These are phyloP conservation scores for Asterochloris erici DNA, from an alignment of 139 green algal species.

Conservation along the genomic window DNA sequence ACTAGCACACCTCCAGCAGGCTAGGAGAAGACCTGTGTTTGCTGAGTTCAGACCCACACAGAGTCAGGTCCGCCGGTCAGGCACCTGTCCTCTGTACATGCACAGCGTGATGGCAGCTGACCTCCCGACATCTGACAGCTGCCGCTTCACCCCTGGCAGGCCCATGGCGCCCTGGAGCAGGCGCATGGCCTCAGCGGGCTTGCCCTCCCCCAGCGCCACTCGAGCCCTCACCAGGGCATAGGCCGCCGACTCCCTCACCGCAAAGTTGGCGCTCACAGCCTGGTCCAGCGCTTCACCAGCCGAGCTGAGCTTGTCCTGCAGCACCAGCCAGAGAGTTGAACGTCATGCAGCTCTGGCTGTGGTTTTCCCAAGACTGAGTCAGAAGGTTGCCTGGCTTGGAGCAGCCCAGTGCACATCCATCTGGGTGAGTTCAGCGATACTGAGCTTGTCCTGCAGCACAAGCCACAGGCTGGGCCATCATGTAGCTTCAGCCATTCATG, in stretches of 20 bases:
- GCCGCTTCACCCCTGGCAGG: constrained; percentile 44
- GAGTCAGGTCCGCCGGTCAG: too few relatives aligned
- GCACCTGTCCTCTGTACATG: too few relatives aligned
- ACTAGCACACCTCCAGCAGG: too few relatives aligned
- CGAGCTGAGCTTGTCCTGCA: constrained; percentile 23
- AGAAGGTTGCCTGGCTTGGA: neutral
- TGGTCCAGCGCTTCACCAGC: constrained; percentile 52
- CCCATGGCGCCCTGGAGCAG: constrained; percentile 64
- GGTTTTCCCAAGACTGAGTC: neutral
- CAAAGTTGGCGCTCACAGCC: constrained; percentile 52
- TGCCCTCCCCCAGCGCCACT: constrained; percentile 45
- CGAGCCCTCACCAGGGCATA: constrained; percentile 57
- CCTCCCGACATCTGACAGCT: constrained; percentile 22
- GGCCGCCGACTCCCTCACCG: constrained; percentile 55
- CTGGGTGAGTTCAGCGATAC: neutral
- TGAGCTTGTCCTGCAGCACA: neutral
- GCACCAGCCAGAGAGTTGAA: neutral
- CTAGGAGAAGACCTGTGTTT: too few relatives aligned
- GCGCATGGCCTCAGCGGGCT: constrained; percentile 49
- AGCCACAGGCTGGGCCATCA: neutral
- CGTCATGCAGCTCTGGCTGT: neutral
- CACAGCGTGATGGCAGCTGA: neutral
- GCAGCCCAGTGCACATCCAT: neutral
- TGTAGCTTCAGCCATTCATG: too few relatives aligned
- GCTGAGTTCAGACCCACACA: too few relatives aligned